A percentile compares a stretch with the other conserved stretches of the same genome.
These are phyloP conservation scores for Galeopsis tetrahit DNA, from an alignment of 257 asterid genomes.

Conservation along the genomic window DNA sequence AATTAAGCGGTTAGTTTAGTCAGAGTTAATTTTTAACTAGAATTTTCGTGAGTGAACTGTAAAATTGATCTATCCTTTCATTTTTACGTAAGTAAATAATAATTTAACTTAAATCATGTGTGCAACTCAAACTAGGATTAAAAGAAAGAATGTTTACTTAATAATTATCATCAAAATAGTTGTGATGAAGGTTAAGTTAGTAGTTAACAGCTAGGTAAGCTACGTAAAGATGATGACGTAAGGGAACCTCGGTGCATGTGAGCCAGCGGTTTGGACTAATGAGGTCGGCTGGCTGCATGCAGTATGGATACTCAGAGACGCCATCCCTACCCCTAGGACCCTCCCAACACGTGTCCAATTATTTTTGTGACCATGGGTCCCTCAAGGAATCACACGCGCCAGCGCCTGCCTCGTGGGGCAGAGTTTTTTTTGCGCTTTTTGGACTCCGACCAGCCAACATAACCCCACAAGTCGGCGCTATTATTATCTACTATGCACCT, in stretches of 20 bases:
- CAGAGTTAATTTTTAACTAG: too few species aligned
- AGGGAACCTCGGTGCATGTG: constrained; percentile 31
- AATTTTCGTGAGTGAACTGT: too few species aligned
- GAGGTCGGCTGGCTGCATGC: constrained; percentile 35
- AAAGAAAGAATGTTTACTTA: too few species aligned
- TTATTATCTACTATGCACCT: constrained; percentile 35
- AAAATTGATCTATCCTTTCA: too few species aligned
- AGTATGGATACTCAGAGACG: constrained; percentile 45
- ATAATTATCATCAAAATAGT: too few species aligned
- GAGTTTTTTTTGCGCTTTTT: constrained; percentile 16
- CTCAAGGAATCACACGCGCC: constrained; percentile 31
- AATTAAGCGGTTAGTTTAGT: too few species aligned
- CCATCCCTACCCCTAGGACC: constrained; percentile 24
- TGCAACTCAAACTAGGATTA: too few species aligned
- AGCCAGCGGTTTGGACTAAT: constrained; percentile 25
- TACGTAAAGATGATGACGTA: constrained; percentile 32
- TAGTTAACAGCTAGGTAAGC: too few species aligned
- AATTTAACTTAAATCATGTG: too few species aligned
- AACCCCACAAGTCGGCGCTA: constrained; percentile 41
- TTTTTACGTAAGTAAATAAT: too few species aligned
- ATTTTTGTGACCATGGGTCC: background rate
- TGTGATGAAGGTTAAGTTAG: too few species aligned
- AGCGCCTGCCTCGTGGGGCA: constrained; percentile 31
- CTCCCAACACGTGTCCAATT: constrained; percentile 27
- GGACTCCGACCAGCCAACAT: constrained; percentile 44